Evolutionary conservation across 805 yeast species (phyloP).

Genomic region (Barnettozyma sucrosica): DNA sequence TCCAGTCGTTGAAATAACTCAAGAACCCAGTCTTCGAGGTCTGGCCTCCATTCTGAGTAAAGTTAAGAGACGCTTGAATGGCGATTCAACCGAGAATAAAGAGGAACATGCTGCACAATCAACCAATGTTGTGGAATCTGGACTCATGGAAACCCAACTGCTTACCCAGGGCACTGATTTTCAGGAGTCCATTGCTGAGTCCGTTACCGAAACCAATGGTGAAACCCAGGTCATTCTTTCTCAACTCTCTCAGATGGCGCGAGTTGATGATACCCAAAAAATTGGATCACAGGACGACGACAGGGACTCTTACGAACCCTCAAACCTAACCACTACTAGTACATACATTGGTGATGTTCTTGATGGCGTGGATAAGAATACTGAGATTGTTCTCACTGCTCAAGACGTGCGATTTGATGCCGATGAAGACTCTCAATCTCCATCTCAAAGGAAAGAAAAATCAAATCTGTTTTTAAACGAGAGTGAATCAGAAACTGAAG

Average conservation of each 20-base stretch:
- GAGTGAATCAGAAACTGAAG: not conserved
- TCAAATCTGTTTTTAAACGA: not conserved
- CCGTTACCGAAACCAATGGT: not conserved
- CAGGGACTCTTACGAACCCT: not conserved
- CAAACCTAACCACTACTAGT: not conserved
- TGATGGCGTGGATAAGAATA: not conserved
- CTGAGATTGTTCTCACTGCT: not conserved
- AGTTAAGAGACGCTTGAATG: slow-evolving; percentile 18
- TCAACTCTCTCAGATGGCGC: not conserved
- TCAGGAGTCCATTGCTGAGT: not conserved
- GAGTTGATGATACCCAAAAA: slow-evolving; percentile 4
- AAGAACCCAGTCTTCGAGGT: slow-evolving; percentile 4
- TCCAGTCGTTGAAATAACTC: not conserved
- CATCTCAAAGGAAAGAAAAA: not conserved
- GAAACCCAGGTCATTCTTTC: not conserved
- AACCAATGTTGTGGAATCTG: not conserved
- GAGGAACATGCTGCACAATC: not conserved
- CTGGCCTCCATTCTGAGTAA: slow-evolving; percentile 11
- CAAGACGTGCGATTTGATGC: not conserved
- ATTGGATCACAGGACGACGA: slow-evolving; percentile 5
- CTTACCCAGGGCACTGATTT: not conserved
- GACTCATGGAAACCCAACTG: not conserved
- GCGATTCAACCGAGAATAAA: slow-evolving; percentile 4
- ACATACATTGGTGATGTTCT: too few species aligned
- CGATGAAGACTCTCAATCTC: not conserved